These are phyloP conservation scores for Selaginella moellendorffii DNA, from an alignment of 75 land plant species.

Conservation along the genomic window DNA sequence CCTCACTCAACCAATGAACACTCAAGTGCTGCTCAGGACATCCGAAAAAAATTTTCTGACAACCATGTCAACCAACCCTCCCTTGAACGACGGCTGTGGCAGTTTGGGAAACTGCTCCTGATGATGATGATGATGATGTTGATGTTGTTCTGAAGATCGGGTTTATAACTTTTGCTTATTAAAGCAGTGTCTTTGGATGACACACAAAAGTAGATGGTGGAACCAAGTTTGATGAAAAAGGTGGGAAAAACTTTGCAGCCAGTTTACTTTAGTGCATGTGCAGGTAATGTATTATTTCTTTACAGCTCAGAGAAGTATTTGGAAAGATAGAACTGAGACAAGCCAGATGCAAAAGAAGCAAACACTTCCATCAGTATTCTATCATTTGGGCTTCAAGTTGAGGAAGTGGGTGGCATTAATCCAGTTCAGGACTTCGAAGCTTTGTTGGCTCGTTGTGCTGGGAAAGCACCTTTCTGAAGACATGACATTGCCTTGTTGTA, in stretches of 20 bases:
- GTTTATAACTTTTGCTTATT: too few relatives aligned
- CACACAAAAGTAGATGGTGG: constrained; percentile 39
- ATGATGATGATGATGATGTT: too few relatives aligned
- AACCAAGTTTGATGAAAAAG: constrained; percentile 52
- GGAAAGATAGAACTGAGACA: constrained; percentile 44
- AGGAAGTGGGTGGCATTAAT: constrained; percentile 44
- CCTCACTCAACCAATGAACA: too few relatives aligned
- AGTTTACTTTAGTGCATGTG: constrained; percentile 48
- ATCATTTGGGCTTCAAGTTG: constrained; percentile 26
- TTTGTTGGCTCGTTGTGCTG: constrained; percentile 77
- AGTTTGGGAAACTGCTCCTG: too few relatives aligned
- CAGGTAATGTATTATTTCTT: too few relatives aligned
- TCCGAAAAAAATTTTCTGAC: too few relatives aligned
- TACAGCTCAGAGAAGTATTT: too few relatives aligned
- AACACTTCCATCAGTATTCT: constrained; percentile 12
- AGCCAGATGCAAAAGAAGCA: constrained; percentile 16
- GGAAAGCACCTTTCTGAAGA: constrained; percentile 56
- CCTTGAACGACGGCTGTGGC: too few relatives aligned
- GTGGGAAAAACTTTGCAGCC: constrained; percentile 27
- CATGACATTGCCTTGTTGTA: constrained; percentile 49
- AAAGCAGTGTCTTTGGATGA: constrained; percentile 61
- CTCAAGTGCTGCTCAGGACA: too few relatives aligned
- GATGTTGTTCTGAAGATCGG: too few relatives aligned
- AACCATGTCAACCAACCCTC: too few relatives aligned
- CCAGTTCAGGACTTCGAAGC: constrained; percentile 93